phyloP scores from a whole-genome alignment of 257 asterid genomes.

The Primulina huaijiensis region DNA sequence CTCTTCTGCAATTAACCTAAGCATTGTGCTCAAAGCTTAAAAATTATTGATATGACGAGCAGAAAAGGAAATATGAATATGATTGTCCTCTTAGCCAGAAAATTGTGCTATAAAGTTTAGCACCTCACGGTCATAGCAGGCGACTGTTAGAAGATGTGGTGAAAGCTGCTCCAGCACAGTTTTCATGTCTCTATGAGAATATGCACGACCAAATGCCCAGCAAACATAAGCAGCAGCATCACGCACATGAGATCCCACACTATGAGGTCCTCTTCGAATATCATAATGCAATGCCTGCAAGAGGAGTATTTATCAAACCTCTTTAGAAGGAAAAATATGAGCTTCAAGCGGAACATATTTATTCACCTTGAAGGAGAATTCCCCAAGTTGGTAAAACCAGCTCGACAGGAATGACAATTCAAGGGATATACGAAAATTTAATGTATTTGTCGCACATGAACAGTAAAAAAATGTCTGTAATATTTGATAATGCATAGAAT shows the following conservation, averaged over 20 bases:
- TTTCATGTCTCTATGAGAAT: slow-evolving; percentile 76
- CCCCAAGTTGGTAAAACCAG: background rate
- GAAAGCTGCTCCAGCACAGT: slow-evolving; percentile 74
- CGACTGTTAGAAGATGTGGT: slow-evolving; percentile 85
- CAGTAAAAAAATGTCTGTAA: background rate
- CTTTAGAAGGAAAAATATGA: slow-evolving; percentile 19
- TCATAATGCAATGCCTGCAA: slow-evolving; percentile 92
- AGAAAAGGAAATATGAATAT: slow-evolving; percentile 16
- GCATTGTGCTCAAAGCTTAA: slow-evolving; percentile 32
- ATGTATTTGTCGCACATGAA: background rate
- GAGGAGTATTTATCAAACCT: slow-evolving; percentile 5
- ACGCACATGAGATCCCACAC: slow-evolving; percentile 99
- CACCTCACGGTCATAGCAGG: slow-evolving; percentile 99
- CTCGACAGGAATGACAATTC: background rate
- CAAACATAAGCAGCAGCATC: slow-evolving; percentile 99
- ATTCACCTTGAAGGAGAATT: background rate
- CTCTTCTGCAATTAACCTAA: slow-evolving; percentile 99
- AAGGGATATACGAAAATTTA: background rate
- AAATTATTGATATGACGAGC: slow-evolving; percentile 26
- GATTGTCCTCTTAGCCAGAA: slow-evolving; percentile 12
- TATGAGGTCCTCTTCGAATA: slow-evolving; percentile 97
- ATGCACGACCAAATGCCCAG: slow-evolving; percentile 99
- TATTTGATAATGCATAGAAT: background rate
- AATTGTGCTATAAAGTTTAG: slow-evolving; percentile 21
- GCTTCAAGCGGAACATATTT: background rate